A percentile compares a stretch with the other conserved stretches of the same genome.
Evolutionary conservation across 1,284 basidiomycete species (phyloP).

Genomic region (Sporisorium iseilematis-ciliati): DNA sequence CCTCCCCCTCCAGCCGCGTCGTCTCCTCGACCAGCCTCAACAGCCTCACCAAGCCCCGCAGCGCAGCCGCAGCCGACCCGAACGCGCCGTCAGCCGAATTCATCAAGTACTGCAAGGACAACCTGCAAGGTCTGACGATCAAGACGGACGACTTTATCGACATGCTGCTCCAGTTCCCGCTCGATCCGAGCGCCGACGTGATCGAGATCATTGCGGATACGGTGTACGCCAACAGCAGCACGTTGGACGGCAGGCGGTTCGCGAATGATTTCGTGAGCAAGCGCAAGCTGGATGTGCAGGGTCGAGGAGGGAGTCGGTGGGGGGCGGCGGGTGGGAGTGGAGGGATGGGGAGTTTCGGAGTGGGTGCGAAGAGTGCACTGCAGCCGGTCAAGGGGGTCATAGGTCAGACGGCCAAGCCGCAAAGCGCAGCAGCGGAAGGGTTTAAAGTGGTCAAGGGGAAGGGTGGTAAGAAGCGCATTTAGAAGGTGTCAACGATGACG

Average conservation of each 20-base stretch:
- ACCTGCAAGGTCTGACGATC: slow-evolving; percentile 84
- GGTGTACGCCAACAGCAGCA: slow-evolving; percentile 91
- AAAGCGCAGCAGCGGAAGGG: slow-evolving; percentile 11
- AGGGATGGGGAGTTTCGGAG: slow-evolving; percentile 21
- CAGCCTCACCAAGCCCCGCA: background rate
- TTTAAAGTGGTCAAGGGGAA: slow-evolving; percentile 64
- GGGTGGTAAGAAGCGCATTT: slow-evolving; percentile 46
- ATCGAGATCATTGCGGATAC: slow-evolving; percentile 69
- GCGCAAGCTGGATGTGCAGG: slow-evolving; percentile 75
- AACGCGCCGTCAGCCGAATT: slow-evolving; percentile 88
- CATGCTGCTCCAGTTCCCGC: slow-evolving; percentile 70
- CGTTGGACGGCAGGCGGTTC: slow-evolving; percentile 92
- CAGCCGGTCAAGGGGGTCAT: background rate
- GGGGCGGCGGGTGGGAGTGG: background rate
- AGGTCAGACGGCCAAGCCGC: background rate
- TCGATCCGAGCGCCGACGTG: slow-evolving; percentile 67
- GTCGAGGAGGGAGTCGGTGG: slow-evolving; percentile 27
- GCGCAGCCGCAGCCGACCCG: slow-evolving; percentile 69
- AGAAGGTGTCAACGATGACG: background rate
- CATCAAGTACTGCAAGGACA: slow-evolving; percentile 88
- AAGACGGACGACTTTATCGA: slow-evolving; percentile 69
- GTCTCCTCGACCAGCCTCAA: slow-evolving; percentile 26
- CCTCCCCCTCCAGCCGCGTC: slow-evolving; percentile 47
- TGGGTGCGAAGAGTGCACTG: background rate
- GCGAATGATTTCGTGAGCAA: slow-evolving; percentile 88